Evolutionary conservation across 2,329 filamentous ascomycete genomes (phyloP).

Genomic region (Stagonosporopsis vannaccii): DNA sequence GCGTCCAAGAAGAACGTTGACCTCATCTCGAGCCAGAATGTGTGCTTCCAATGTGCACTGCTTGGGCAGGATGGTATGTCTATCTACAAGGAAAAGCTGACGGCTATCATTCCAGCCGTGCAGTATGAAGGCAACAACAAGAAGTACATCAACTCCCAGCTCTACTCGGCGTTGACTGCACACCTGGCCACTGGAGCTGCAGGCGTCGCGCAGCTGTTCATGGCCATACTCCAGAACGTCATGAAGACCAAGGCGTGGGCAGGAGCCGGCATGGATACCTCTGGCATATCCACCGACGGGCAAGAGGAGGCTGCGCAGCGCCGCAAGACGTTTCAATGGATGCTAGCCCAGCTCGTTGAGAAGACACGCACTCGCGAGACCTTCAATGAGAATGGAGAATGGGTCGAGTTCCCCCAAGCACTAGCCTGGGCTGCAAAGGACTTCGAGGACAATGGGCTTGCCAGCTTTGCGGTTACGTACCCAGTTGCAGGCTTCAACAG

Average conservation of each 20-base stretch:
- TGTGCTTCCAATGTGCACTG: constrained; percentile 47
- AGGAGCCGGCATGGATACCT: constrained; percentile 22
- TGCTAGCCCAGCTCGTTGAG: constrained; percentile 37
- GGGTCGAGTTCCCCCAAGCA: constrained; percentile 39
- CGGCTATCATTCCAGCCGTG: constrained; percentile 38
- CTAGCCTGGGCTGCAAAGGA: constrained; percentile 38
- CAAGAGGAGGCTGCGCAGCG: constrained; percentile 27
- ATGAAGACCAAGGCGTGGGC: constrained; percentile 41
- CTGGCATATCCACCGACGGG: constrained; percentile 14
- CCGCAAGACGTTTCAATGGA: constrained; percentile 38
- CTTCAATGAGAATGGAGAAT: constrained; percentile 40
- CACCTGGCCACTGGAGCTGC: constrained; percentile 40
- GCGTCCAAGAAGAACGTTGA: constrained; percentile 32
- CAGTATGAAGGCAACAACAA: constrained; percentile 40
- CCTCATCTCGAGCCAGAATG: constrained; percentile 42
- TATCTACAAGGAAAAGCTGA: constrained; percentile 41
- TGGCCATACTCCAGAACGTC: constrained; percentile 38
- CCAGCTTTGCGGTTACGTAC: constrained; percentile 43
- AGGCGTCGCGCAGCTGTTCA: constrained; percentile 42
- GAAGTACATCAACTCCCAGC: constrained; percentile 44
- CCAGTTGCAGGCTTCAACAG: constrained; percentile 38
- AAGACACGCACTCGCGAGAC: constrained; percentile 40
- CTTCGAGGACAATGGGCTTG: constrained; percentile 34
- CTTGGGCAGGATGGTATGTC: constrained; percentile 30
- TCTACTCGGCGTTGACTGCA: constrained; percentile 42